A percentile compares a stretch with the other conserved stretches of the same genome.
phyloP scores from a whole-genome alignment of 768 basidiomycete species.

The Termitomyces sp. region DNA sequence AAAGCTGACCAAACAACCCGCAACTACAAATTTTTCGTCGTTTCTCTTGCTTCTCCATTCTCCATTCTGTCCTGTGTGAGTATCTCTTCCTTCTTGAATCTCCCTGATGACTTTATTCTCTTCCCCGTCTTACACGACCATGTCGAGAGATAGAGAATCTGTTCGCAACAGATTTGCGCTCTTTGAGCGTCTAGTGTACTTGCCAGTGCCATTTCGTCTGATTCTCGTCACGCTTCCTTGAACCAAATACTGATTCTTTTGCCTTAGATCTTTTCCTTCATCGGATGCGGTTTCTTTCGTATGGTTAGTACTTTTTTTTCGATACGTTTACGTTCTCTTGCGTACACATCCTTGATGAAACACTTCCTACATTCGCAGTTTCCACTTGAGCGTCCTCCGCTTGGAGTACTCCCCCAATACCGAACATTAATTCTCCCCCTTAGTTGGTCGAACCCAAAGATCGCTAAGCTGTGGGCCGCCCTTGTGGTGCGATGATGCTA shows the following conservation, averaged over 20 bases:
- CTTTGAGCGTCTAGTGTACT: slow-evolving; percentile 66
- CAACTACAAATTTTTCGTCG: not conserved
- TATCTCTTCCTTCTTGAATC: not conserved
- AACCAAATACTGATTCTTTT: not conserved
- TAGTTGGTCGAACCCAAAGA: slow-evolving; percentile 67
- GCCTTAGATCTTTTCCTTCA: not conserved
- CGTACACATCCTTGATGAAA: slow-evolving; percentile 42
- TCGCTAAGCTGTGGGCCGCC: slow-evolving; percentile 62
- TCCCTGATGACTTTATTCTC: slow-evolving; percentile 70
- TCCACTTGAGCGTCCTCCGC: slow-evolving; percentile 70
- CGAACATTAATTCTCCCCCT: slow-evolving; percentile 72
- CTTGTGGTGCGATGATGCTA: slow-evolving; percentile 66
- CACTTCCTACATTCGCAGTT: slow-evolving; percentile 80
- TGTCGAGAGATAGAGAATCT: slow-evolving; percentile 80
- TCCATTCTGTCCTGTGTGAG: not conserved
- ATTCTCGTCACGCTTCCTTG: slow-evolving; percentile 18
- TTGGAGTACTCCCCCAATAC: slow-evolving; percentile 71
- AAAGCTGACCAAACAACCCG: not conserved
- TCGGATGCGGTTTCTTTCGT: not conserved
- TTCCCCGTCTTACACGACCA: slow-evolving; percentile 91
- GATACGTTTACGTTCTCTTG: slow-evolving; percentile 3
- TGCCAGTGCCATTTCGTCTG: slow-evolving; percentile 90
- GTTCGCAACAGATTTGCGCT: slow-evolving; percentile 72
- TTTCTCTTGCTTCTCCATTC: not conserved
- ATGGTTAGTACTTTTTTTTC: not conserved